Conservation (phyloP, 2,329 filamentous ascomycete genomes). For the Lasiodiplodia sp. region DNA sequence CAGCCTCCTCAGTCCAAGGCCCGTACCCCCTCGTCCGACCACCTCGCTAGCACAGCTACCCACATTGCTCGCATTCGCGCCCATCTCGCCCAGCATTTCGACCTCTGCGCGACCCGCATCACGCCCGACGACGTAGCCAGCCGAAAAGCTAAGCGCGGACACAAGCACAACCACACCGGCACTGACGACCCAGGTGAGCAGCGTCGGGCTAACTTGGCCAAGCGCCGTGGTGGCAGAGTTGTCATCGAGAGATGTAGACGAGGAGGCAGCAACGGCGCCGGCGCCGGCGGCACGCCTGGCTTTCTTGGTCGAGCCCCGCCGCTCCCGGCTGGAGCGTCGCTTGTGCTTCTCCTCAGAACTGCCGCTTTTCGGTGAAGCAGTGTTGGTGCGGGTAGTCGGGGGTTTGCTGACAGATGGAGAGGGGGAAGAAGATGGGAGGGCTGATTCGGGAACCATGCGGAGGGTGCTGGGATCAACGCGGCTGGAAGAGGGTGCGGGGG, state of each 20-base stretch:
- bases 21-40: conserved; percentile 4
- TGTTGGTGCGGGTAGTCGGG: conserved; percentile 39
- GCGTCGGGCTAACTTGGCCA: conserved; percentile 62
- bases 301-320: conserved; percentile 28
- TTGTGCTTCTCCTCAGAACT: conserved; percentile 30
- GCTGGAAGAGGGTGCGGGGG: conserved; percentile 41
- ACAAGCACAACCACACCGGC: conserved; percentile 70
- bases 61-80: conserved; percentile 30
- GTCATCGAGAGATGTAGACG: conserved; percentile 39
- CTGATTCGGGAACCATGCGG: conserved; percentile 66
- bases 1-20: conserved; percentile 24
- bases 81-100: conserved; percentile 47
- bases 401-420: conserved; percentile 38
- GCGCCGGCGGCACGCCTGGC: conserved; percentile 26
- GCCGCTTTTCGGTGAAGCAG: conserved; percentile 26
- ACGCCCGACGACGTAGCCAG: conserved; percentile 68
- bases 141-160: conserved; percentile 69
- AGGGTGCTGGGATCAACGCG: conserved; percentile 61
- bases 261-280: conserved; percentile 32
- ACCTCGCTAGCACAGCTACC: conserved; percentile 20
- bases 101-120: conserved; percentile 64
- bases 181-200: conserved; percentile 71
- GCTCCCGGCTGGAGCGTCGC: conserved; percentile 31
- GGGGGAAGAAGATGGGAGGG: conserved; percentile 52
- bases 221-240: conserved; percentile 37